phyloP scores from a whole-genome alignment of 169 alveolate species.

The Amoebophrya sp. region DNA sequence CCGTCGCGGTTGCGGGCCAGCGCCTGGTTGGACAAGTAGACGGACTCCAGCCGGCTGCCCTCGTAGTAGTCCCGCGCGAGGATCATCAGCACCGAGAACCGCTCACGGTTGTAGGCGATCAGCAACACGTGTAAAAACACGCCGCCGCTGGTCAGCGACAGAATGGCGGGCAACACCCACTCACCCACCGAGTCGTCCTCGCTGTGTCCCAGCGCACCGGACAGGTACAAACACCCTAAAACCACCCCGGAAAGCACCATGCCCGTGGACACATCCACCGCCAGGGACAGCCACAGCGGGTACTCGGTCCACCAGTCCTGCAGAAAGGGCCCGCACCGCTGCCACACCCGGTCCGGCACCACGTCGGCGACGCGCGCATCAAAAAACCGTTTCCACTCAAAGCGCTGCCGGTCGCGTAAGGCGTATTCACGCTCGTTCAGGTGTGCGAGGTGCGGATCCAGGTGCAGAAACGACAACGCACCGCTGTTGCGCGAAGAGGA shows the following conservation, averaged over 20 bases:
- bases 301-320: slow-evolving; percentile 1
- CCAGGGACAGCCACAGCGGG: neutral
- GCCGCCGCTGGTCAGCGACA: neutral
- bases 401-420: no score
- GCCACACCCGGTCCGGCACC: neutral
- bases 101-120: neutral
- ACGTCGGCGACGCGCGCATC: slow-evolving; percentile 13
- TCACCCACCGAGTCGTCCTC: neutral
- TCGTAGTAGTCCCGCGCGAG: neutral
- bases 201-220: neutral
- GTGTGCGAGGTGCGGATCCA: no score
- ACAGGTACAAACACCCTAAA: neutral
- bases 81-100: neutral
- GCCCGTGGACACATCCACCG: neutral
- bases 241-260: neutral
- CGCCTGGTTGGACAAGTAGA: neutral
- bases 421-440: no score
- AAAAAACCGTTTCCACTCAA: neutral
- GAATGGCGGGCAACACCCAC: neutral
- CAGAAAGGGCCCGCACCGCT: neutral
- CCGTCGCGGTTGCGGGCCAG: neutral
- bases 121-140: neutral
- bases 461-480: no score
- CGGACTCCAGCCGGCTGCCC: neutral
- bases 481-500: no score